Conservation (phyloP, 2,329 filamentous ascomycete genomes). For the Ambrosiella xylebori region DNA sequence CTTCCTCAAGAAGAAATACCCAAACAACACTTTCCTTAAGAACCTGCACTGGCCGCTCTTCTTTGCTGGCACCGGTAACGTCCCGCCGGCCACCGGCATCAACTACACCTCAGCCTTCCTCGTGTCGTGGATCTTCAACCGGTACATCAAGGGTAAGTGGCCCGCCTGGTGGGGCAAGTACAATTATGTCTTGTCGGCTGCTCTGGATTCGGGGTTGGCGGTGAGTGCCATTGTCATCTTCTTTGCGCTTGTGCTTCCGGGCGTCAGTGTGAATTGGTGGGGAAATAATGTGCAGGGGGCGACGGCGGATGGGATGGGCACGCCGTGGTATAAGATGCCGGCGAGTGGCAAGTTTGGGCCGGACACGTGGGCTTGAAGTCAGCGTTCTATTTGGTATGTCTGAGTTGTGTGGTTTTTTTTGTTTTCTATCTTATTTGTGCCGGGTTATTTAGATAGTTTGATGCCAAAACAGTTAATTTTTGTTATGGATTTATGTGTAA, state of each 20-base stretch:
- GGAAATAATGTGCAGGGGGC: conserved; percentile 23
- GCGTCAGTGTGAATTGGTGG: conserved; percentile 31
- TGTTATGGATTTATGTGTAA: too few species aligned
- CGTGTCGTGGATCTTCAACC: conserved; percentile 38
- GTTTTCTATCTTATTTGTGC: not conserved
- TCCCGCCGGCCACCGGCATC: conserved; percentile 37
- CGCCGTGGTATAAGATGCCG: conserved; percentile 6
- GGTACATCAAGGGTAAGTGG: conserved; percentile 30
- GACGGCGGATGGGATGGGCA: conserved; percentile 25
- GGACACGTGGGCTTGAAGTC: not conserved
- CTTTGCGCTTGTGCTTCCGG: conserved; percentile 30
- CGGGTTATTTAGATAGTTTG: too few species aligned
- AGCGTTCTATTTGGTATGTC: not conserved
- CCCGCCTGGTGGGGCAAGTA: conserved; percentile 40
- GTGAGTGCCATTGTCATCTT: conserved; percentile 35
- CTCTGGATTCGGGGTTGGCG: conserved; percentile 38
- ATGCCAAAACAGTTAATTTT: too few species aligned
- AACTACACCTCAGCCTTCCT: conserved; percentile 37
- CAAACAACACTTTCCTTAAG: conserved; percentile 27
- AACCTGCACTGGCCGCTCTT: conserved; percentile 36
- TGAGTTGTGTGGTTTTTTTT: not conserved
- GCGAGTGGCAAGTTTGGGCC: conserved; percentile 3
- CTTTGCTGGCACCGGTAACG: conserved; percentile 30
- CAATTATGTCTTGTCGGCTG: conserved; percentile 42
- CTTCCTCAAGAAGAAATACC: conserved; percentile 30